Percentiles rank a stretch among this genome's conserved stretches.
phyloP scores from a whole-genome alignment of 208 protist genomes.

The Endotrypanum monterogeii region DNA sequence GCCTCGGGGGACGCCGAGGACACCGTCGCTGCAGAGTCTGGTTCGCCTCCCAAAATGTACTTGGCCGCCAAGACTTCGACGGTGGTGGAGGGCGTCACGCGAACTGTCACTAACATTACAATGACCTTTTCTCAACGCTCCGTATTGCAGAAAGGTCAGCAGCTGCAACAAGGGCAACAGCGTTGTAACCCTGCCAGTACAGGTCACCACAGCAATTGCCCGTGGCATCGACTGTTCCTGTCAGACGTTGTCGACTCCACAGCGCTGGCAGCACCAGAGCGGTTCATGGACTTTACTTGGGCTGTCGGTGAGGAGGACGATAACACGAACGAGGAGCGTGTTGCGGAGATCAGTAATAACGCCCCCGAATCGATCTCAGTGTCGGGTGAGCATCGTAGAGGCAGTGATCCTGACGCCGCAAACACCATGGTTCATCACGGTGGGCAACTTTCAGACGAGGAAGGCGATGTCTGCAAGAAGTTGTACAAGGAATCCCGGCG shows the following conservation, averaged over 20 bases:
- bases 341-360: not conserved
- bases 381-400: not conserved
- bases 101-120: slow-evolving; percentile 22
- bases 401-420: not conserved
- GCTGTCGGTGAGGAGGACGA: not conserved
- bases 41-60: not conserved
- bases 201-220: slow-evolving; percentile 16
- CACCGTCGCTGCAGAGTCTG: too few species aligned
- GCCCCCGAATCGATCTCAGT: not conserved
- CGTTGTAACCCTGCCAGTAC: not conserved
- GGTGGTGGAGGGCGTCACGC: not conserved
- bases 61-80: slow-evolving; percentile 8
- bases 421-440: not conserved
- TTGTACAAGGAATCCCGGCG: not conserved
- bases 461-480: not conserved
- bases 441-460: not conserved
- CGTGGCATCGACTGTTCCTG: slow-evolving; percentile 29
- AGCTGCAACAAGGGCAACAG: not conserved
- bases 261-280: slow-evolving; percentile 25
- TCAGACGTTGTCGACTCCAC: slow-evolving; percentile 19
- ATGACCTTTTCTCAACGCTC: slow-evolving; percentile 27
- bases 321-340: not conserved
- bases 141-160: not conserved
- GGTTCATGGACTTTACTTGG: slow-evolving; percentile 34
- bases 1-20: not conserved